These are phyloP conservation scores for Myriosclerotinia duriaeana DNA, from an alignment of 2,329 filamentous ascomycete genomes.

Conservation along the genomic window DNA sequence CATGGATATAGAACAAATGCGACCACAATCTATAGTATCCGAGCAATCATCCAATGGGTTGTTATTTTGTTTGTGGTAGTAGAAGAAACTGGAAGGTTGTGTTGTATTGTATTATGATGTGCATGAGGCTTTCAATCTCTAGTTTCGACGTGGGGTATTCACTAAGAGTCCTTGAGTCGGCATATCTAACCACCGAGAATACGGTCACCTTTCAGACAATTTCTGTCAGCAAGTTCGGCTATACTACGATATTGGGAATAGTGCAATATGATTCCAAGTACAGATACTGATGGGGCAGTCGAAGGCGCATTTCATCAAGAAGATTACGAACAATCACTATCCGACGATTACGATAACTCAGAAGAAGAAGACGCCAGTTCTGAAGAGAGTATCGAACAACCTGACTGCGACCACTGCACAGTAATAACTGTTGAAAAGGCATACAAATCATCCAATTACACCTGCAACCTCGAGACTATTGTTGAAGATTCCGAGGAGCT, in stretches of 20 bases:
- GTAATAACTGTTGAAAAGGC: neutral
- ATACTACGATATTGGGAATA: conserved; percentile 14
- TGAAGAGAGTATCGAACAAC: neutral
- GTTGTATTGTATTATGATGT: neutral
- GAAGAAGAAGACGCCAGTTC: neutral
- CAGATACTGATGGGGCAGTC: conserved; percentile 1
- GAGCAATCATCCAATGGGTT: neutral
- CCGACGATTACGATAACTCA: conserved; percentile 1
- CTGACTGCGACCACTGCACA: neutral
- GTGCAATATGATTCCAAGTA: neutral
- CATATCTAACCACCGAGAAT: conserved; percentile 9
- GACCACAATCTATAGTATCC: neutral
- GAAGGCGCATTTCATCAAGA: conserved; percentile 10
- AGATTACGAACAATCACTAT: conserved; percentile 4
- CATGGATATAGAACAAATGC: neutral
- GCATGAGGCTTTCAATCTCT: neutral
- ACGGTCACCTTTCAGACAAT: conserved; percentile 10
- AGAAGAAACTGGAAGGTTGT: neutral
- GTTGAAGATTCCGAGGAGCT: neutral
- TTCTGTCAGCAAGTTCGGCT: conserved; percentile 5
- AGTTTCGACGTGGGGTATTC: conserved; percentile 14
- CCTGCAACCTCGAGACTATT: conserved; percentile 9
- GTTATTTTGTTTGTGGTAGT: neutral
- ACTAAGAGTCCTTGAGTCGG: neutral
- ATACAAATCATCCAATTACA: neutral